Conservation (phyloP, 768 basidiomycete genomes). For the Tephrocybe sp. region DNA sequence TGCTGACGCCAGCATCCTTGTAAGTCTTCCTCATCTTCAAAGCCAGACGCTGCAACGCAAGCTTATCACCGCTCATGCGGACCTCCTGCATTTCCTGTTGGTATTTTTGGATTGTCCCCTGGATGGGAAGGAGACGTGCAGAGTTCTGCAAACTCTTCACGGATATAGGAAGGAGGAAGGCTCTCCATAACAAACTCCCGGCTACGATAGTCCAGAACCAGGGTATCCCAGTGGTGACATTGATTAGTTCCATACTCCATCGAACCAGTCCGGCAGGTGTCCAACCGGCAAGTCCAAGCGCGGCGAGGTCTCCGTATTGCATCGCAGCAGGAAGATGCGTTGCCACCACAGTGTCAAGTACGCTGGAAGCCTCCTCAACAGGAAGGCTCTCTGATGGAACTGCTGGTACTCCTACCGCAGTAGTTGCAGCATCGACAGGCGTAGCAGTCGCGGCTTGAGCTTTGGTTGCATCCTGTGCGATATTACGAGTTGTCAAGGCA, state of each 20-base stretch:
- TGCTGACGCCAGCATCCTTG: conserved; percentile 61
- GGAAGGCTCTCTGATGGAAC: background rate
- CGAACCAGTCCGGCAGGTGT: conserved; percentile 62
- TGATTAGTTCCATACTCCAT: conserved; percentile 63
- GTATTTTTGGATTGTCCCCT: conserved; percentile 45
- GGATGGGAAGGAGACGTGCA: conserved; percentile 57
- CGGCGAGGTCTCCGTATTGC: conserved; percentile 70
- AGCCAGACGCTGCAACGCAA: conserved; percentile 53
- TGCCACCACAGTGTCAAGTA: conserved; percentile 15
- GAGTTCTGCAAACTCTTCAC: conserved; percentile 55
- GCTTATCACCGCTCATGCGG: conserved; percentile 30
- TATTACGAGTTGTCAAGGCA: conserved; percentile 12
- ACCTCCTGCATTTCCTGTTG: conserved; percentile 42
- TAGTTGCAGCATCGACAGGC: background rate
- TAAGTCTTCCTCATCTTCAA: conserved; percentile 55
- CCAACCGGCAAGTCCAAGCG: conserved; percentile 62
- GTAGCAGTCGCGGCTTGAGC: conserved; percentile 6
- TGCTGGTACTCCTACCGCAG: background rate
- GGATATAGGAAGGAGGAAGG: conserved; percentile 57
- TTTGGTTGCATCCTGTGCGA: conserved; percentile 17
- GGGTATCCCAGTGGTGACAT: conserved; percentile 67
- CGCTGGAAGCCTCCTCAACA: no score
- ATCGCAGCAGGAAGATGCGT: conserved; percentile 40
- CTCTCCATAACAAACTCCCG: conserved; percentile 60
- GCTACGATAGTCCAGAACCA: conserved; percentile 84